Base-by-base conservation (phyloP, 129 eudicot species). In the Apium graveolens region DNA sequence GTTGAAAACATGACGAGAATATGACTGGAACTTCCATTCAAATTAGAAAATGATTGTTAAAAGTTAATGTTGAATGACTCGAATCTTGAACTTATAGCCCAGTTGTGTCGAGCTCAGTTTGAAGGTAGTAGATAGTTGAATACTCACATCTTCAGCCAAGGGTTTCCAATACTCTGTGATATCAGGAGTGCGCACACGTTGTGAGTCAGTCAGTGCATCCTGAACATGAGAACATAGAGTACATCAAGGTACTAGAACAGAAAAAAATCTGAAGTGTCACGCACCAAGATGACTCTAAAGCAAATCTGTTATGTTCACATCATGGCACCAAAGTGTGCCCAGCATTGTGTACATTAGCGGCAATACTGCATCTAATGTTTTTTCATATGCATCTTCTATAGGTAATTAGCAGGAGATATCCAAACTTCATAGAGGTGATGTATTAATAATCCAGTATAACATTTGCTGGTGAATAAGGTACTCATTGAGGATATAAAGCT, bases 181-280 rank as follows among this genome's bases (percentile, higher is more conserved):
- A 63, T 86, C 76, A 73, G 98, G 97, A 74, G 93, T 89, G 45
- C 88, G 83, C 49, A 94, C 97, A 83, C 96, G 98, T 72, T 91
- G 90, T 81, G 98, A 79, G 84, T 94, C 98, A 68, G 96, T 94
- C 46, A 94, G 83, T 76, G 98, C 96, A 86, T 91, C 87, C 98
- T 94, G 93, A 43, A 87, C 74, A 80, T 46, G 35, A 46, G 37
- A 70, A 73, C 39, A 14, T 14, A 49, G 0, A 60, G 29, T 4
- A 75, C 27, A 57, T 41, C 4, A 55, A 51, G 31, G 24, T 74
- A 11, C 41, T 74, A 26, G 41, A 43, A 43, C 7, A 18, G 8
- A 73, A 5, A 43, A 44, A 41, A 16, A 4, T 32, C 27, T 34
- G 5, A 38, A 17, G 1, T 73, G 27, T 42, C 5, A 42, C n/a